Base-by-base conservation (phyloP, 345 rosid species). In the Syzygium jambos region DNA sequence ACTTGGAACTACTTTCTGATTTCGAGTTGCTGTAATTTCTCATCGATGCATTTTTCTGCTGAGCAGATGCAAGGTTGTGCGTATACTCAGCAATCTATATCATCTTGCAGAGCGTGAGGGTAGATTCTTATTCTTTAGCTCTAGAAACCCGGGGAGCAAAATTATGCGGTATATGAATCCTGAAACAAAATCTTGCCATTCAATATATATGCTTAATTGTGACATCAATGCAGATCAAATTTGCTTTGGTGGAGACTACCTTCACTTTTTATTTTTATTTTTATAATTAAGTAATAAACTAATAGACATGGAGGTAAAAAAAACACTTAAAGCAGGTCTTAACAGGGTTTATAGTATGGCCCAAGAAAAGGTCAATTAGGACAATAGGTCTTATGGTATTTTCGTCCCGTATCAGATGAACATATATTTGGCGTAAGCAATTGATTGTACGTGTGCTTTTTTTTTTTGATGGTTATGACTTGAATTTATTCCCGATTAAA, bases 71-170 rank as follows among this genome's bases (percentile, higher is more conserved):
- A 68, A 68, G 80, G 46, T 19, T 17, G 23, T 38, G 15, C 27
- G 27, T 5, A 23, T 38, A 10, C 14, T 73, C 0, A 19, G 27
- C 2, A 5, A 17, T 68, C 78, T 30, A 68, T 17, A 68, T 65
- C 3, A 4, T 2, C 41, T 2, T 16, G 1, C 23, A 22, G 16
- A 14, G 21, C 0, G 15, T 3, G 77, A 29, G 38, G 29, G 41
- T 63, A 2, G 77, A 63, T 63, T 63, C 41, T 63, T 17, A 53
- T 16, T 53, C 55, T 63, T 14, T 63, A 29, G 77, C 77, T 63
- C 77, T 19, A 15, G 1, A 29, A 63, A 63, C 12, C 30, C 0
- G 5, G 30, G 16, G 65, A 59, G 65, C 30, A 59, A 59, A 59
- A 59, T 27, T 29, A 59, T 29, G 77, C 1, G 3, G 77, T n/a